Evolutionary conservation across 1,284 basidiomycete genomes (phyloP).

Genomic region (Microbotryum intermedium): DNA sequence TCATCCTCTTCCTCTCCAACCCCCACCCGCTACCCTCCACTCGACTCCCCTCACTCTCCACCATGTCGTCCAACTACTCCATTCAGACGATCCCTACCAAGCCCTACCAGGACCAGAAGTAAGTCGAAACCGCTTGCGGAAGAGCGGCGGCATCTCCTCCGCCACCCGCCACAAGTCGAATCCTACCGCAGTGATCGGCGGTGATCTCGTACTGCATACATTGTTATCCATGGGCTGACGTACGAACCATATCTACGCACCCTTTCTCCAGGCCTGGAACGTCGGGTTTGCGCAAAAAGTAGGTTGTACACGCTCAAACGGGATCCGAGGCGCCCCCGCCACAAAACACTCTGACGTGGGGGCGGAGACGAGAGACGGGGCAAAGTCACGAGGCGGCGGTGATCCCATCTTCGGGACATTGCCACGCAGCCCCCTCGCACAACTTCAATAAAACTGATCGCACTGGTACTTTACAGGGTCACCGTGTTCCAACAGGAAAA

Average conservation of each 20-base stretch:
- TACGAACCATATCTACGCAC: background rate
- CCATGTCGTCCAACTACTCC: background rate
- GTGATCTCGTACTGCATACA: background rate
- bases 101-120: slow-evolving; percentile 77
- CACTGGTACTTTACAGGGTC: slow-evolving; percentile 49
- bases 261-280: slow-evolving; percentile 57
- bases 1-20: no score
- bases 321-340: background rate
- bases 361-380: background rate
- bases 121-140: background rate
- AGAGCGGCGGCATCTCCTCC: background rate
- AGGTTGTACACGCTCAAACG: slow-evolving; percentile 23
- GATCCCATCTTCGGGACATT: background rate
- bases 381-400: background rate
- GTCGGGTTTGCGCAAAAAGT: slow-evolving; percentile 88
- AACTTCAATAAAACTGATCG: slow-evolving; percentile 16
- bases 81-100: slow-evolving; percentile 47
- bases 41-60: no score
- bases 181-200: background rate
- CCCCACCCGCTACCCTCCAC: no score
- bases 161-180: background rate
- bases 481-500: slow-evolving; percentile 75
- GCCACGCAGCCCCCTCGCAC: slow-evolving; percentile 22
- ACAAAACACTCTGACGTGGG: background rate
- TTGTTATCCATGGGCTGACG: background rate